Base-by-base conservation (phyloP, 768 basidiomycete species). In the Trametes meyenii region DNA sequence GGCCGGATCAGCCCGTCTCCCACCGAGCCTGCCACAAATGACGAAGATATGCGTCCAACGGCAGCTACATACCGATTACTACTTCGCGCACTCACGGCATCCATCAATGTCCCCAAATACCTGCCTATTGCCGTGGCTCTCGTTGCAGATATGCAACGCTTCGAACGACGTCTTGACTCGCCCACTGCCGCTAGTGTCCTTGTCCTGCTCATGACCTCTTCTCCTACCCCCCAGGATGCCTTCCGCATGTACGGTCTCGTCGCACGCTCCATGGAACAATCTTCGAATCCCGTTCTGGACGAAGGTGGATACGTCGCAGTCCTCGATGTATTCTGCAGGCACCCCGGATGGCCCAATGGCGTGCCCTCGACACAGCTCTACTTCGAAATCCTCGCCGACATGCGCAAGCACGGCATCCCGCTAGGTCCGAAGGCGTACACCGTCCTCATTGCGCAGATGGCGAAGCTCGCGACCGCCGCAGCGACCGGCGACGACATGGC, bases 331-430 rank as follows among this genome's bases (percentile, higher is more conserved):
- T 87, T 91, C 66, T 82, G 84, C 69, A 78, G 79, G 24, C 77
- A 90, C 55, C 79, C 82, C 10, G 86, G 85, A 59, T 74, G 76
- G 48, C 70, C 80, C 36, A 56, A 48, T 45, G 63, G 66, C 42
- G 56, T 64, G 35, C 70, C 69, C 10, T 67, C 67, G 10, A 23
- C 56, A 16, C 45, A 24, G 8, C 59, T 65, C 12, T 92, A 90
- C 72, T 86, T 94, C 72, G 81, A 83, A 55, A 89, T 96, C 52
- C 81, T 94, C 59, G 81, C 80, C 39, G 92, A 94, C 74, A 95
- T 96, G 92, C 86, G 84, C 26, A 72, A 75, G 13, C 81, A 83
- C 2, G 88, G 89, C 21, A 74, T 86, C 54, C 75, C 77, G 11
- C 77, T 89, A 55, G 82, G 84, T 0, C 75, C 79, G 1, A 75